Evolutionary conservation across 345 rosid genomes (phyloP).

Genomic region (Syzygium oleosum): DNA sequence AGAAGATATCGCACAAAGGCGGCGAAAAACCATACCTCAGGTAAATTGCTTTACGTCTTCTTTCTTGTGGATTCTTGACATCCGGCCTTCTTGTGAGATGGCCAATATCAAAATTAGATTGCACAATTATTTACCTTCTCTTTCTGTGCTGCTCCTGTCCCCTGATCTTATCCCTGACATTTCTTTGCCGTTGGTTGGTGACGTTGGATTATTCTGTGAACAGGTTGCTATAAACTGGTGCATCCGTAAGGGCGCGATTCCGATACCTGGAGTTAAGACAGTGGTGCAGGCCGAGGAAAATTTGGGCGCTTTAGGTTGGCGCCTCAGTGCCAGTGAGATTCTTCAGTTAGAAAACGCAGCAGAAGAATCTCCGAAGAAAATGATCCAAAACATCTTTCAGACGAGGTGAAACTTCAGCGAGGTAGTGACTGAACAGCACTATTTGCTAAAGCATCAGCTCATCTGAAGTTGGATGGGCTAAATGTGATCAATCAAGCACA

Average conservation of each 20-base stretch:
- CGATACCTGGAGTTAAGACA: constrained; percentile 82
- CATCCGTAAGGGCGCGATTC: constrained; percentile 77
- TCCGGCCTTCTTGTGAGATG: background rate
- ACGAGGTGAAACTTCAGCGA: constrained; percentile 27
- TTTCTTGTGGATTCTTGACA: background rate
- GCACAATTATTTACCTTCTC: background rate
- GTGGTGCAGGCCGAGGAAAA: constrained; percentile 71
- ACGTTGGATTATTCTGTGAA: background rate
- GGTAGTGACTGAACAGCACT: background rate
- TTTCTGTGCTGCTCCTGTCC: background rate
- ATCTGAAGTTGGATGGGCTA: background rate
- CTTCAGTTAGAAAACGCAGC: constrained; percentile 71
- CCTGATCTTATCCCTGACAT: background rate
- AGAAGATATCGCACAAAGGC: constrained; percentile 41
- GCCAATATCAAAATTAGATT: background rate
- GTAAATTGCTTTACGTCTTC: constrained; percentile 9
- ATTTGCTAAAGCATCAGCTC: background rate
- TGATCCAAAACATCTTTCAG: constrained; percentile 90
- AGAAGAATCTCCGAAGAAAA: constrained; percentile 47
- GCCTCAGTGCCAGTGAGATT: constrained; percentile 53
- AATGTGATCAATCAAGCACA: background rate
- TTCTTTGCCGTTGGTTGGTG: background rate
- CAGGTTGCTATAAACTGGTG: constrained; percentile 96
- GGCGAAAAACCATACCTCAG: constrained; percentile 67
- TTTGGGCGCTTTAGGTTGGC: constrained; percentile 83